These are phyloP conservation scores for Entomortierella chlamydospora DNA, from an alignment of 192 early-diverging fungal genomes.

Conservation along the genomic window DNA sequence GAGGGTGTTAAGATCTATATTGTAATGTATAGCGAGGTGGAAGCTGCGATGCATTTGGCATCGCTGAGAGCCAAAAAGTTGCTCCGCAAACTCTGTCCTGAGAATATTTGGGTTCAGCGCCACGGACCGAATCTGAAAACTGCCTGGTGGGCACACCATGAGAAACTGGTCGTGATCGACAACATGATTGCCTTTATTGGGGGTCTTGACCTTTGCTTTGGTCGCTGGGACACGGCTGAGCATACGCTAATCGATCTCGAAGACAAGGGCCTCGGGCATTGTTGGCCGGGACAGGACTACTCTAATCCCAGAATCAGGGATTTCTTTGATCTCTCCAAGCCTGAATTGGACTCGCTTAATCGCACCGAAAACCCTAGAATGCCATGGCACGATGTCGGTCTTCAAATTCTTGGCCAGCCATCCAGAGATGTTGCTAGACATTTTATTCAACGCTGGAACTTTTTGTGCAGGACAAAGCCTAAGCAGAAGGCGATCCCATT, in stretches of 20 bases:
- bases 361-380: constrained; percentile 69
- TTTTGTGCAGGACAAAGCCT: constrained; percentile 70
- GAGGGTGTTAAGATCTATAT: constrained; percentile 88
- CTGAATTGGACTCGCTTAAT: constrained; percentile 61
- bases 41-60: constrained; percentile 74
- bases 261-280: constrained; percentile 52
- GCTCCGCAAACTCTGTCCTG: constrained; percentile 70
- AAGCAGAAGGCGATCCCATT: constrained; percentile 70
- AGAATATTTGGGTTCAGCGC: constrained; percentile 83
- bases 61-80: constrained; percentile 79
- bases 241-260: constrained; percentile 76
- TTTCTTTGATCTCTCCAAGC: constrained; percentile 68
- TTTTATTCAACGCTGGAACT: constrained; percentile 91
- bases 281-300: constrained; percentile 81
- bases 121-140: constrained; percentile 76
- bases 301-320: constrained; percentile 86
- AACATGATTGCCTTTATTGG: constrained; percentile 85
- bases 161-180: constrained; percentile 83
- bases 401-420: constrained; percentile 79
- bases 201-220: constrained; percentile 87
- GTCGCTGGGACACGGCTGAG: constrained; percentile 81
- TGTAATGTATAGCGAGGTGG: constrained; percentile 86
- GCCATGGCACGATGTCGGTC: constrained; percentile 91
- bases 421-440: constrained; percentile 83
- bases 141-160: constrained; percentile 87